Conservation (phyloP, 2,329 filamentous ascomycete species). For the Zalaria sp. region DNA sequence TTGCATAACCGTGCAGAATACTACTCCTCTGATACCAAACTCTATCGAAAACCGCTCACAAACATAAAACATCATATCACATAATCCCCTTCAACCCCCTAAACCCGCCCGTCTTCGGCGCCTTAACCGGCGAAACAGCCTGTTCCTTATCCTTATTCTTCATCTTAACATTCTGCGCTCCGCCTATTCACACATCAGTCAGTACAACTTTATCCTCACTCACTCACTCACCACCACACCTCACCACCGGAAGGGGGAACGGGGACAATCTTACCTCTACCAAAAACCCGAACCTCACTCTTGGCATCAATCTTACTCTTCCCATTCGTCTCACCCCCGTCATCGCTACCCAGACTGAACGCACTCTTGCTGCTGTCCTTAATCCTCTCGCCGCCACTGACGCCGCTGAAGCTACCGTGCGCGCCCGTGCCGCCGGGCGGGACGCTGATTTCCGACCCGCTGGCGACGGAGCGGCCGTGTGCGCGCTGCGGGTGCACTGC, state of each 20-base stretch:
- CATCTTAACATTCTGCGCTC: constrained; percentile 39
- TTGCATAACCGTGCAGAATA: no score
- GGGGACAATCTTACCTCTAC: constrained; percentile 29
- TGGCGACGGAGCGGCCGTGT: no score
- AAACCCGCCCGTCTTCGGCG: background rate
- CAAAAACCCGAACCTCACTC: constrained; percentile 37
- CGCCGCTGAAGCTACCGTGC: constrained; percentile 8
- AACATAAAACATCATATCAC: background rate
- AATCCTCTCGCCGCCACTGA: constrained; percentile 13
- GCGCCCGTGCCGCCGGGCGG: no score
- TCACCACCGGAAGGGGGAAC: background rate
- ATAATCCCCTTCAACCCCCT: constrained; percentile 3
- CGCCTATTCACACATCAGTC: constrained; percentile 23
- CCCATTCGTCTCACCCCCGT: constrained; percentile 3
- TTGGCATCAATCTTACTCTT: constrained; percentile 33
- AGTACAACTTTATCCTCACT: constrained; percentile 14
- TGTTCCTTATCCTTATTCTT: constrained; percentile 25
- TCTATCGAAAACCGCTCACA: no score
- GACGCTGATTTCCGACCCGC: no score
- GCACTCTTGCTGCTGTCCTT: constrained; percentile 23
- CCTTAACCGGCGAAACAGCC: constrained; percentile 1
- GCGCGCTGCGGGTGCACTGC: no score
- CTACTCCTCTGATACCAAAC: no score
- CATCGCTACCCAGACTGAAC: constrained; percentile 21
- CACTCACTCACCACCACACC: constrained; percentile 1